These are phyloP conservation scores for Isochrysis galbana DNA, from an alignment of 78 protist species.

Conservation along the genomic window DNA sequence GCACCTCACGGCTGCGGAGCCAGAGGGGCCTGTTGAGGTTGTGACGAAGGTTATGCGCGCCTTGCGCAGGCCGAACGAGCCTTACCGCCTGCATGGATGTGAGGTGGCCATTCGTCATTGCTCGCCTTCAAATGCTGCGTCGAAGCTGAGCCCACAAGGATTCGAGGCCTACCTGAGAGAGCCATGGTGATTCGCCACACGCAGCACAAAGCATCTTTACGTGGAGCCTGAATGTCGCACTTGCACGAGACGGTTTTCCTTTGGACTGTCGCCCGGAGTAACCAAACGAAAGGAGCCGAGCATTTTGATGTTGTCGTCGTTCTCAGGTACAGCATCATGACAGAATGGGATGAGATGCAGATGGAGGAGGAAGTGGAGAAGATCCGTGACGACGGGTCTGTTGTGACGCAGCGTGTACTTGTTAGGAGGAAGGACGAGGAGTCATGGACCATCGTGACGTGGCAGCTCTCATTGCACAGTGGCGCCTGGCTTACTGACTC, in stretches of 20 bases:
- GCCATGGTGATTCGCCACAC: background rate
- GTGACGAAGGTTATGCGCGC: background rate
- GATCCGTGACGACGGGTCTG: background rate
- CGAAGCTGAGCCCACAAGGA: background rate
- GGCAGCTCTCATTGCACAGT: background rate
- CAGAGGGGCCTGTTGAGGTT: too few species aligned
- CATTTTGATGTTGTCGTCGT: too few species aligned
- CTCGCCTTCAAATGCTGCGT: background rate
- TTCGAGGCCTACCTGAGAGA: background rate
- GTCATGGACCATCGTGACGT: background rate
- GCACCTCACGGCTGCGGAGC: background rate
- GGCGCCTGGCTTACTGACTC: background rate
- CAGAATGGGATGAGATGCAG: background rate
- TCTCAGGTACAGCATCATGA: background rate
- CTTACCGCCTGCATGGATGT: background rate
- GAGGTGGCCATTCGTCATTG: background rate
- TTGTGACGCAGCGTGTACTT: background rate
- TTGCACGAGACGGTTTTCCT: too few species aligned
- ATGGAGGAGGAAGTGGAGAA: background rate
- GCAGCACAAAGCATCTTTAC: too few species aligned
- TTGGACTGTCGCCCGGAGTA: too few species aligned
- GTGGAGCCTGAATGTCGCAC: too few species aligned
- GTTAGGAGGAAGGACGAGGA: background rate
- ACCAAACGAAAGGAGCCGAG: too few species aligned
- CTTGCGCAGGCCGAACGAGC: background rate